Base-by-base conservation (phyloP, 441 rosid species). In the Adansonia rubrostipa region DNA sequence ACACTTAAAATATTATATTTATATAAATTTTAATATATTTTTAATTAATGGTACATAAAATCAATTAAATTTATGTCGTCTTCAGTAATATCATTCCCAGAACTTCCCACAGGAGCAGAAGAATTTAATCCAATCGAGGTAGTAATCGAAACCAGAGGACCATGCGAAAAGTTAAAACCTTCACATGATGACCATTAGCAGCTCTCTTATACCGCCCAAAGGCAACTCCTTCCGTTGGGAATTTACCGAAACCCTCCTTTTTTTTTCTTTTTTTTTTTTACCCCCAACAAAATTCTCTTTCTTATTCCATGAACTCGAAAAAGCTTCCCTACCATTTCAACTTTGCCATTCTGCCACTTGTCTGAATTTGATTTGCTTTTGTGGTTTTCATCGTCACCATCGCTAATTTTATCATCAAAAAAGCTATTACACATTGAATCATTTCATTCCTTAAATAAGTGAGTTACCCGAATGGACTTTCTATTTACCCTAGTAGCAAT, bases 191-290 rank as follows among this genome's bases (percentile, higher is more conserved):
- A 69, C 28, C 79, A 44, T 47, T 72, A 74, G 80, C 75, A 42
- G 50, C 73, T 76, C 79, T 88, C 65, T 71, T 80, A 24, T 85
- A 83, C 15, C 79, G 82, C 84, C 83, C 83, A 57, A 88, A 0
- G 62, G 73, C 85, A 82, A 86, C 67, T 64, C 89, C 83, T 81
- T 81, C 86, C 82, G 84, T 86, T 84, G 20, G 22, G 44, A 40
- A 70, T 24, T 24, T 15, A 11, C 44, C 14, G 22, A 7, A 65
- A 56, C 56, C 71, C 82, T 78, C 80, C 85, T 65, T 75, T 80
- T 19, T 80, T 71, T 20, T 47, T n/a, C n/a, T 24, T 24, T 24
- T 24, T 24, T 24, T 24, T 24, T 24, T 24, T 24, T 24, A 24
- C 28, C 71, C 36, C 81, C 81, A 11, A 79, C 81, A 22, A 75